A percentile compares a stretch with the other conserved stretches of the same genome.
Conservation (phyloP, 495 filamentous ascomycete genomes). For the Penicillium atrosanguineum region DNA sequence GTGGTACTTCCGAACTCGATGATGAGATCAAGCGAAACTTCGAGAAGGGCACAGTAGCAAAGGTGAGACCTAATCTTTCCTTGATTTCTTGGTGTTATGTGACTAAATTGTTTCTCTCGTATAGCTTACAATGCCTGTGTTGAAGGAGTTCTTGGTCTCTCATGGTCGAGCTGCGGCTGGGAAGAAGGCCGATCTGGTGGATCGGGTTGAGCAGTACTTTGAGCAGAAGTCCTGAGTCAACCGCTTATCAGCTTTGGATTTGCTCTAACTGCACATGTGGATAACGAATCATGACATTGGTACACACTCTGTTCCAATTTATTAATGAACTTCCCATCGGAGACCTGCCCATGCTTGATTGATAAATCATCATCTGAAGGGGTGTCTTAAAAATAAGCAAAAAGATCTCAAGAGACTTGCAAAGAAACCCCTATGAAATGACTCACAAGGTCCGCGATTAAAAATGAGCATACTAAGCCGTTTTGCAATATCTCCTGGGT, state of each 20-base stretch:
- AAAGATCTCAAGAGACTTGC: no score
- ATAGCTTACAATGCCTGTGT: conserved; percentile 62
- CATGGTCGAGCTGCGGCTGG: conserved; percentile 62
- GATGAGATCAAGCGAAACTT: conserved; percentile 61
- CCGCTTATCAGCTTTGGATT: neutral
- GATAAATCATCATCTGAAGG: no score
- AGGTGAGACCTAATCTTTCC: conserved; percentile 35
- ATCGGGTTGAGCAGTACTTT: conserved; percentile 73
- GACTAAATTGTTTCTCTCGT: conserved; percentile 2
- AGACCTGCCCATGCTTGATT: no score
- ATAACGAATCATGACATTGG: conserved; percentile 18
- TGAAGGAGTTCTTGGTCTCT: conserved; percentile 65
- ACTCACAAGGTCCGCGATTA: no score
- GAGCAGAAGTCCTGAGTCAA: conserved; percentile 49
- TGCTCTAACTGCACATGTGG: neutral
- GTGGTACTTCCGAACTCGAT: conserved; percentile 37
- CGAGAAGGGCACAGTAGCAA: conserved; percentile 59
- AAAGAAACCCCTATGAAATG: no score
- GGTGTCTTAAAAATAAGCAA: no score
- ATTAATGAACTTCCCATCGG: neutral
- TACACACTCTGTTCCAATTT: neutral
- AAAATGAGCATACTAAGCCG: no score
- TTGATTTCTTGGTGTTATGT: neutral
- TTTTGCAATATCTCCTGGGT: no score
- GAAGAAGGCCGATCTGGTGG: conserved; percentile 77